A percentile compares a stretch with the other conserved stretches of the same genome.
These are phyloP conservation scores for Huntiella decipiens DNA, from an alignment of 2,329 filamentous ascomycete genomes.

Conservation along the genomic window DNA sequence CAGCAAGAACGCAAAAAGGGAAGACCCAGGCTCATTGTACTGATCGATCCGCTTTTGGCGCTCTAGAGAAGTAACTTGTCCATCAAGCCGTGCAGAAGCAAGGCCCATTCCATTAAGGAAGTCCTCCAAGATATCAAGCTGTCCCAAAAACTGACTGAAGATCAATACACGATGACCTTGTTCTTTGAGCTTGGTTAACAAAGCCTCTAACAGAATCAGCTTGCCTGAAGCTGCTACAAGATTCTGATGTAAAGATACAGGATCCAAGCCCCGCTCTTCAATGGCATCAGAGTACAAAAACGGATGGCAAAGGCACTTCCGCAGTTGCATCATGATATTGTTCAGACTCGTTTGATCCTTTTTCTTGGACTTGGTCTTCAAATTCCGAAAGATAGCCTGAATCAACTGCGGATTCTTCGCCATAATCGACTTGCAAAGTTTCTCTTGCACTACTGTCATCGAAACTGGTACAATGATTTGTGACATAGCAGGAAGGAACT, in stretches of 20 bases:
- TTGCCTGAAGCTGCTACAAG: slow-evolving; percentile 85
- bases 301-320: slow-evolving; percentile 88
- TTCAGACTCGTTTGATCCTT: slow-evolving; percentile 60
- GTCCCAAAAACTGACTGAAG: slow-evolving; percentile 86
- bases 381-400: slow-evolving; percentile 60
- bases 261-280: slow-evolving; percentile 55
- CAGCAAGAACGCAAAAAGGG: slow-evolving; percentile 74
- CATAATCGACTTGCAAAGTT: slow-evolving; percentile 83
- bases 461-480: slow-evolving; percentile 93
- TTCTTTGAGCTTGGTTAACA: slow-evolving; percentile 72
- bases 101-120: slow-evolving; percentile 63
- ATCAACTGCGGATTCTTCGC: slow-evolving; percentile 80
- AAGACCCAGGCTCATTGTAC: slow-evolving; percentile 71
- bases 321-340: slow-evolving; percentile 88
- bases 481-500: slow-evolving; percentile 78
- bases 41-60: slow-evolving; percentile 91
- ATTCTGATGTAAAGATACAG: slow-evolving; percentile 50
- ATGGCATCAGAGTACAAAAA: slow-evolving; percentile 85
- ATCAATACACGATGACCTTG: slow-evolving; percentile 80
- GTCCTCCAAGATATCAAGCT: slow-evolving; percentile 81
- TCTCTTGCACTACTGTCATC: slow-evolving; percentile 86
- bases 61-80: slow-evolving; percentile 58
- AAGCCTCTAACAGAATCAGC: slow-evolving; percentile 60
- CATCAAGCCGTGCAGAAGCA: slow-evolving; percentile 65
- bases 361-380: slow-evolving; percentile 38